Conservation (phyloP, 495 filamentous ascomycete genomes). For the Lasiosphaeria ovina region DNA sequence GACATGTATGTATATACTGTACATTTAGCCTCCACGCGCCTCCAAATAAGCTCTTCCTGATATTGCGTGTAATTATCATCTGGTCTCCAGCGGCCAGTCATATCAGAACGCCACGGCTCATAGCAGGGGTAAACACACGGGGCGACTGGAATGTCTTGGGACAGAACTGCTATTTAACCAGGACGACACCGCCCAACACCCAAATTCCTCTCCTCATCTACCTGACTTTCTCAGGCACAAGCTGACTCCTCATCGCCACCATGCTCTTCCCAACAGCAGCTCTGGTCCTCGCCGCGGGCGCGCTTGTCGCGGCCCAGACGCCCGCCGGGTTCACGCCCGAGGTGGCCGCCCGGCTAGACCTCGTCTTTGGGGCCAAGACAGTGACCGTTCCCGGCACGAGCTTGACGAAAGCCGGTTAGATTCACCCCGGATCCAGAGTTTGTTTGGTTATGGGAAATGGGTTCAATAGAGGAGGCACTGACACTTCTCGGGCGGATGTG, state of each 20-base stretch:
- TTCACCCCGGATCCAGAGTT: neutral
- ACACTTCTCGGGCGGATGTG: neutral
- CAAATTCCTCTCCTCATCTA: neutral
- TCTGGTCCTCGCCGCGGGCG: neutral
- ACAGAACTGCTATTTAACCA: too few relatives aligned
- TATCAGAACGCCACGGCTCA: too few relatives aligned
- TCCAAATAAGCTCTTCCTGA: too few relatives aligned
- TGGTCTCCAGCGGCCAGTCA: too few relatives aligned
- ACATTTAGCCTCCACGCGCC: too few relatives aligned
- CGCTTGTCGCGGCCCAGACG: slow-evolving; percentile 35
- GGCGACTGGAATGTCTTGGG: too few relatives aligned
- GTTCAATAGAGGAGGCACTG: neutral
- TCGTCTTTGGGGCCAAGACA: slow-evolving; percentile 42
- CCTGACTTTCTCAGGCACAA: too few relatives aligned
- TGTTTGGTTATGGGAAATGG: neutral
- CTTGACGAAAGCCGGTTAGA: slow-evolving; percentile 37
- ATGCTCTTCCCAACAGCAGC: slow-evolving; percentile 9
- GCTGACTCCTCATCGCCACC: neutral
- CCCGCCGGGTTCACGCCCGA: slow-evolving; percentile 41
- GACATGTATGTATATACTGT: too few relatives aligned
- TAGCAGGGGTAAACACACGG: too few relatives aligned
- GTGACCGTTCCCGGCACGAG: slow-evolving; percentile 38
- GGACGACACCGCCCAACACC: too few relatives aligned
- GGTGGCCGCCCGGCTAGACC: slow-evolving; percentile 41
- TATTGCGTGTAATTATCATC: too few relatives aligned